These are phyloP conservation scores for Boletus pseudopeckii DNA, from an alignment of 768 basidiomycete species.

Conservation along the genomic window DNA sequence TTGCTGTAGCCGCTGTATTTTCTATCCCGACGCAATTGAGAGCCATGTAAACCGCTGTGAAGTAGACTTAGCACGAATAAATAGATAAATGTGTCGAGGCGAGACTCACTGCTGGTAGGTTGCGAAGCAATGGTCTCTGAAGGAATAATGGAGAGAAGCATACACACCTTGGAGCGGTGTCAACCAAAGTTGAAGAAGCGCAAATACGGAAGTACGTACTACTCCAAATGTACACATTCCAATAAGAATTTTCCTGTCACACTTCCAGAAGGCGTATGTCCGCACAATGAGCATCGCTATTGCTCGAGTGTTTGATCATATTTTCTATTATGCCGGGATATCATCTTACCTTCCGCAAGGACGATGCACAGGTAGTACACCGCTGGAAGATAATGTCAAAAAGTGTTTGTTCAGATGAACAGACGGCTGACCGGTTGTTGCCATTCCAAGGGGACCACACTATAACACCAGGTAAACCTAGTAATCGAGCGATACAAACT, in stretches of 20 bases:
- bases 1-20: conserved; percentile 1
- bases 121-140: conserved; percentile 4
- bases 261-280: conserved; percentile 19
- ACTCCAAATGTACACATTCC: conserved; percentile 12
- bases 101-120: conserved; percentile 4
- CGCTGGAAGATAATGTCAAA: conserved; percentile 1
- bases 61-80: not conserved
- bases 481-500: not conserved
- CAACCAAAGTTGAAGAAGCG: not conserved
- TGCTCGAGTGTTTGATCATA: not conserved
- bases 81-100: not conserved
- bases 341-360: conserved; percentile 13
- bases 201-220: not conserved
- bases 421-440: conserved; percentile 2
- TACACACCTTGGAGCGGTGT: conserved; percentile 3
- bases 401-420: not conserved
- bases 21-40: conserved; percentile 9
- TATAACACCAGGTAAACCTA: not conserved
- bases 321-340: not conserved
- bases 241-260: conserved; percentile 14
- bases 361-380: conserved; percentile 14
- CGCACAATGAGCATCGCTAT: conserved; percentile 19
- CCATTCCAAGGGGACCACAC: conserved; percentile 14
- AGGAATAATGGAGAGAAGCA: not conserved
- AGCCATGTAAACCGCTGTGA: conserved; percentile 9